Percentiles rank a stretch among this genome's conserved stretches.
These are phyloP conservation scores for Thraustotheca clavata DNA, from an alignment of 352 stramenopile genomes.

Conservation along the genomic window DNA sequence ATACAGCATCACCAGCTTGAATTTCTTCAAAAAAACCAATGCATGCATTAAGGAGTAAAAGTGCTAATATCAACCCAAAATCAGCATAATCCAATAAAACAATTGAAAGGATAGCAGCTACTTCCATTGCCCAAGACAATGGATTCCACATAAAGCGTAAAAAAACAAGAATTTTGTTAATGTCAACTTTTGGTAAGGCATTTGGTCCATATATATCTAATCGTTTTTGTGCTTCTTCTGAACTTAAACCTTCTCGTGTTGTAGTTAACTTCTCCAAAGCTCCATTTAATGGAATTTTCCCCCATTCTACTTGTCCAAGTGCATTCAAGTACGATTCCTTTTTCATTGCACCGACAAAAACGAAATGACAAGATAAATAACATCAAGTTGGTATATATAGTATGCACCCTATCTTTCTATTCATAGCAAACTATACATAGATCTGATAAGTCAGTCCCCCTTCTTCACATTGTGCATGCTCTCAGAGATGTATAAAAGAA, in stretches of 20 bases:
- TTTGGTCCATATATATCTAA: conserved; percentile 71
- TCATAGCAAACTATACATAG: no score
- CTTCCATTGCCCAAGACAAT: conserved; percentile 75
- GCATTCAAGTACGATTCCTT: conserved; percentile 78
- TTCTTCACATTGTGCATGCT: no score
- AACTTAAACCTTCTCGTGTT: conserved; percentile 54
- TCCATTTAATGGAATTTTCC: conserved; percentile 58
- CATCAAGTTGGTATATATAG: no score
- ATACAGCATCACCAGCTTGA: conserved; percentile 81
- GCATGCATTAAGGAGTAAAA: conserved; percentile 62
- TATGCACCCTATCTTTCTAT: no score
- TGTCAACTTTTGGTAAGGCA: conserved; percentile 68
- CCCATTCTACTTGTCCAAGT: conserved; percentile 68
- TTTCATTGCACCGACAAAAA: no score
- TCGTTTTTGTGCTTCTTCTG: conserved; percentile 62
- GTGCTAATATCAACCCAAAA: conserved; percentile 58
- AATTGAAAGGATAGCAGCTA: conserved; percentile 60
- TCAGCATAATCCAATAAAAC: conserved; percentile 71
- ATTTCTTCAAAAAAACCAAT: conserved; percentile 78
- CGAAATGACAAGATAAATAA: no score
- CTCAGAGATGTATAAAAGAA: no score
- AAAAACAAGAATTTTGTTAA: conserved; percentile 75
- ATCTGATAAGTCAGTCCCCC: no score
- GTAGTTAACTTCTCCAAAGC: conserved; percentile 78
- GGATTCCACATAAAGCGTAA: conserved; percentile 78